These are phyloP conservation scores for Backusella australiensis DNA, from an alignment of 192 early-diverging fungal genomes.

Conservation along the genomic window DNA sequence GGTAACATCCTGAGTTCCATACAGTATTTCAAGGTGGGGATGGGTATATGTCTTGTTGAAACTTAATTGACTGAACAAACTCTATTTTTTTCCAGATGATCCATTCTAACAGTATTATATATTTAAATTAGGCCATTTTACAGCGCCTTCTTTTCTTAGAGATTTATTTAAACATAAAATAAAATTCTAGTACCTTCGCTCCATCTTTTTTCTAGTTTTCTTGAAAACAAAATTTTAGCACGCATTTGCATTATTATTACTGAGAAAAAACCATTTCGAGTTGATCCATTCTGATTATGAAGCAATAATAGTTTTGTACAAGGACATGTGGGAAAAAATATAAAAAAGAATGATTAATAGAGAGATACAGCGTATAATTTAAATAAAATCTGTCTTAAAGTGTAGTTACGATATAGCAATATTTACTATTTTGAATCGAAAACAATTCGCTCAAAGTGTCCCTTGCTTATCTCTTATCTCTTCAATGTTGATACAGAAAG, in stretches of 20 bases:
- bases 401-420: not conserved
- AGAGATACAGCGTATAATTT: not conserved
- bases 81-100: not conserved
- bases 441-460: not conserved
- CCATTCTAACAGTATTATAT: no score
- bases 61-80: not conserved
- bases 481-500: no score
- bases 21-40: not conserved
- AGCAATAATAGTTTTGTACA: not conserved
- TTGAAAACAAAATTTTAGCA: no score
- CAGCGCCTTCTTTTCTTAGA: no score
- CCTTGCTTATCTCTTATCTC: no score
- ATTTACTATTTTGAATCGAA: not conserved
- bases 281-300: not conserved
- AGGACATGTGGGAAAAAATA: not conserved
- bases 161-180: no score
- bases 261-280: not conserved
- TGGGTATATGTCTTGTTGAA: not conserved
- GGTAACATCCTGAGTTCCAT: not conserved
- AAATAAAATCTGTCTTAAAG: not conserved
- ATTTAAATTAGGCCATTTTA: no score
- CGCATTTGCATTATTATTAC: no score
- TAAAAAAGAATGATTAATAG: not conserved
- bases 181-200: no score
- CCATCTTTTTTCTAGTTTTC: no score